These are phyloP conservation scores for Plasmodium vivax DNA, from an alignment of 169 alveolate genomes.

Conservation along the genomic window DNA sequence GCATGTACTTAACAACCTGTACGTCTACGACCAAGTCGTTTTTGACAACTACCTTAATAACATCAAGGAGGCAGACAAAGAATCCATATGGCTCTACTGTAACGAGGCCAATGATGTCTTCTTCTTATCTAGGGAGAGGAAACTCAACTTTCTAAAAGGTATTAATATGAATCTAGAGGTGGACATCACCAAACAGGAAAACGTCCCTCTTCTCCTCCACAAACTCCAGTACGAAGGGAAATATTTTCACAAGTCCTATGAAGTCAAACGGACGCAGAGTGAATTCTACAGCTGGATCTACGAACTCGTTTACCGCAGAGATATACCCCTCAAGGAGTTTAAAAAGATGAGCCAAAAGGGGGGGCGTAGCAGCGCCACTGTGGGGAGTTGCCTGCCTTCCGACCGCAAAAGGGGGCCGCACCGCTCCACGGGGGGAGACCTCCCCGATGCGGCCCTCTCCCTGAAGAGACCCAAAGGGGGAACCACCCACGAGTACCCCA, in stretches of 20 bases:
- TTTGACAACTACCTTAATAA: slow-evolving; percentile 62
- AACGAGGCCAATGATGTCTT: slow-evolving; percentile 70
- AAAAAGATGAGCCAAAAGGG: slow-evolving; percentile 16
- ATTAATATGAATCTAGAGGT: background rate
- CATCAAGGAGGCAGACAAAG: slow-evolving; percentile 71
- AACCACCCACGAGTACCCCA: background rate
- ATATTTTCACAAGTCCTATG: slow-evolving; percentile 44
- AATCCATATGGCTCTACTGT: slow-evolving; percentile 73
- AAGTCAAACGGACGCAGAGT: slow-evolving; percentile 17
- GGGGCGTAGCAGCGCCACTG: background rate
- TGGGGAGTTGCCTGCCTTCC: background rate
- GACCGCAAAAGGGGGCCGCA: background rate
- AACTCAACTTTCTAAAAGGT: slow-evolving; percentile 14
- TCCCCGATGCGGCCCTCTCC: background rate
- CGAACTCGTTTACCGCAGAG: slow-evolving; percentile 42
- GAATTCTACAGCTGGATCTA: slow-evolving; percentile 49
- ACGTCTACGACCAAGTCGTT: slow-evolving; percentile 36
- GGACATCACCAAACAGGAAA: background rate
- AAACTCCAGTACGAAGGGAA: background rate
- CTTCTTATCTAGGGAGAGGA: slow-evolving; percentile 54
- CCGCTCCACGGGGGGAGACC: background rate
- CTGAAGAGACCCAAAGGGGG: background rate
- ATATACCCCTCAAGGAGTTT: slow-evolving; percentile 6
- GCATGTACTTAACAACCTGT: slow-evolving; percentile 33
- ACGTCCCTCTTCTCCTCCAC: background rate